A percentile compares a stretch with the other conserved stretches of the same genome.
Evolutionary conservation across 2,329 filamentous ascomycete species (phyloP).

Genomic region (Penicillium sp.): DNA sequence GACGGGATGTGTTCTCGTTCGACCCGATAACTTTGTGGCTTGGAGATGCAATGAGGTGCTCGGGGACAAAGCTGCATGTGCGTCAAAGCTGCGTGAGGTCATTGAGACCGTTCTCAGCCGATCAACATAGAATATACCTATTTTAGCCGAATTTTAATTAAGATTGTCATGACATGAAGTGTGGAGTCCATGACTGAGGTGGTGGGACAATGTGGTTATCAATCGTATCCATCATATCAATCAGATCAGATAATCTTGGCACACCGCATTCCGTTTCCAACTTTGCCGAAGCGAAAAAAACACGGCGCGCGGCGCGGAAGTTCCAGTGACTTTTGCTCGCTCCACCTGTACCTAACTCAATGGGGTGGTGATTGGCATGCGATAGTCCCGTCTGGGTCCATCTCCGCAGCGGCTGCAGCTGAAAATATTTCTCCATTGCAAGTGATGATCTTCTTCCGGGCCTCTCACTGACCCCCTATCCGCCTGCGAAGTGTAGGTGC

Average conservation of each 20-base stretch:
- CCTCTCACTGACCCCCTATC: neutral
- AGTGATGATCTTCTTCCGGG: neutral
- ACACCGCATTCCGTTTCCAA: neutral
- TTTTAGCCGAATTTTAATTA: neutral
- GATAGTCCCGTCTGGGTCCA: neutral
- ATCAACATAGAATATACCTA: neutral
- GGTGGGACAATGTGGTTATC: neutral
- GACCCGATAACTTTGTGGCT: conserved; percentile 56
- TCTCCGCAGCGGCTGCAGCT: neutral
- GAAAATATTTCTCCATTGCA: neutral
- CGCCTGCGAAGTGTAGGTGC: neutral
- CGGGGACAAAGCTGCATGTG: conserved; percentile 2
- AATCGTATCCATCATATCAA: conserved; percentile 10
- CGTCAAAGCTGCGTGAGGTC: conserved; percentile 7
- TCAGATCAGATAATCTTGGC: conserved; percentile 10
- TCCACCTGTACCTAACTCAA: neutral
- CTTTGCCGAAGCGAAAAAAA: neutral
- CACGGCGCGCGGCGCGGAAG: neutral
- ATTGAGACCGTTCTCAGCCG: conserved; percentile 10
- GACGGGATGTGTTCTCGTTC: conserved; percentile 53
- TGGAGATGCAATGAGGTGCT: conserved; percentile 42
- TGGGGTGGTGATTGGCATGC: neutral
- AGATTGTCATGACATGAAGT: neutral
- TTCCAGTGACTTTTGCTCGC: too few species aligned
- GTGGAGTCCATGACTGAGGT: neutral